A percentile compares a stretch with the other conserved stretches of the same genome.
Conservation (phyloP, 768 basidiomycete genomes). For the Rhizopogon roseolus region DNA sequence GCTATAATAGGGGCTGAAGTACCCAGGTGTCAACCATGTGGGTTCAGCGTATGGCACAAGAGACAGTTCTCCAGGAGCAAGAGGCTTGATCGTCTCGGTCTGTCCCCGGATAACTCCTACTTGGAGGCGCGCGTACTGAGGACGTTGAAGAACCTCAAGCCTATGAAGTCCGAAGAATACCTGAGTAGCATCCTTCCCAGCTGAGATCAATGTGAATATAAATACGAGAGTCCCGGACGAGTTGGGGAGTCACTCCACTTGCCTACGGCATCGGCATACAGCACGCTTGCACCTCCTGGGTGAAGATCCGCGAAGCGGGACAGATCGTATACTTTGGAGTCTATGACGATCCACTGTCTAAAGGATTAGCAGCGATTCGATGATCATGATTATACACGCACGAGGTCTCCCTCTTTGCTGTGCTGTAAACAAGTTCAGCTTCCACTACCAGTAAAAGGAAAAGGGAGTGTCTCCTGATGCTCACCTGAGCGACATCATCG, state of each 20-base stretch:
- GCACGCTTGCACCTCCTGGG: conserved; percentile 76
- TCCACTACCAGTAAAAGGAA: background rate
- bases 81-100: conserved; percentile 48
- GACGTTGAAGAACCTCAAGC: conserved; percentile 70
- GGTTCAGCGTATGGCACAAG: conserved; percentile 84
- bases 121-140: conserved; percentile 67
- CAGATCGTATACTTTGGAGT: conserved; percentile 78
- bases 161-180: conserved; percentile 85
- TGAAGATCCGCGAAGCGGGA: conserved; percentile 80
- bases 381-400: conserved; percentile 25
- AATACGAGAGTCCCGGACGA: background rate
- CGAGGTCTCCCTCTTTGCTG: conserved; percentile 80
- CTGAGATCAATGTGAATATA: conserved; percentile 22
- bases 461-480: conserved; percentile 5
- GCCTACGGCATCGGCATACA: conserved; percentile 66
- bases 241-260: conserved; percentile 14
- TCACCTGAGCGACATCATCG: conserved; percentile 67
- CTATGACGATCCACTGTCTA: conserved; percentile 73
- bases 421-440: conserved; percentile 46
- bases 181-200: conserved; percentile 72
- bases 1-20: conserved; percentile 72
- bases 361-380: conserved; percentile 1
- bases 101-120: conserved; percentile 60
- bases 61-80: conserved; percentile 59
- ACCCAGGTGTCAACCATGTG: conserved; percentile 69